Evolutionary conservation across 1,284 basidiomycete species (phyloP).

Genomic region (Termitomyces sp.): DNA sequence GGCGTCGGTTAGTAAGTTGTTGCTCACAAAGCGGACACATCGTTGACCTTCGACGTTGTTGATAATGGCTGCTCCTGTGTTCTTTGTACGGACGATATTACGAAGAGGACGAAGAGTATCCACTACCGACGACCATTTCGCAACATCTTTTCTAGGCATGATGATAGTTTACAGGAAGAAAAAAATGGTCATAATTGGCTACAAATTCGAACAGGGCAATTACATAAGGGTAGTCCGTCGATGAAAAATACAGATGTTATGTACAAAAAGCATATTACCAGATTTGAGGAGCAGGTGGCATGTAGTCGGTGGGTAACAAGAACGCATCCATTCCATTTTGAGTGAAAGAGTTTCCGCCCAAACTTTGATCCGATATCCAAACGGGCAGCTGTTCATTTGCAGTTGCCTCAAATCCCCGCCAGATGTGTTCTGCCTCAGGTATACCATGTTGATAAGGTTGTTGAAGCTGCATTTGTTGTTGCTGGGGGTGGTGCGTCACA

Average conservation of each 20-base stretch:
- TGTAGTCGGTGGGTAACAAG: conserved; percentile 67
- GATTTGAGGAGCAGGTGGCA: conserved; percentile 64
- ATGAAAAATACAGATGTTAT: conserved; percentile 4
- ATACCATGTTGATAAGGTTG: conserved; percentile 28
- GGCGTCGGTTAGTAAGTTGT: neutral
- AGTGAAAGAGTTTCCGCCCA: conserved; percentile 68
- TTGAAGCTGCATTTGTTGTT: conserved; percentile 22
- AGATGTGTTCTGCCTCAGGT: conserved; percentile 65
- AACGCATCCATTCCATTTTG: conserved; percentile 82
- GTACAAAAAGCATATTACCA: conserved; percentile 42
- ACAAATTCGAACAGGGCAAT: conserved; percentile 7
- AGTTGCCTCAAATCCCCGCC: conserved; percentile 66
- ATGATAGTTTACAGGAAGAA: neutral
- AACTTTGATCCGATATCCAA: conserved; percentile 76
- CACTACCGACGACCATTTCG: conserved; percentile 9
- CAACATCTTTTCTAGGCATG: conserved; percentile 3
- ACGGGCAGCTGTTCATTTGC: conserved; percentile 71
- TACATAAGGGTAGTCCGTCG: conserved; percentile 12
- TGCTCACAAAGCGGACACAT: neutral
- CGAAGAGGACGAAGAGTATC: conserved; percentile 14
- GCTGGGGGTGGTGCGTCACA: conserved; percentile 17
- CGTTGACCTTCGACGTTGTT: conserved; percentile 33
- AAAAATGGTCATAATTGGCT: conserved; percentile 4
- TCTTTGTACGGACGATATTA: conserved; percentile 19
- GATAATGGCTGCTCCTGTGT: conserved; percentile 24